These are phyloP conservation scores for Dendrobium chrysotoxum DNA, from an alignment of 106 monocot genomes.

Conservation along the genomic window DNA sequence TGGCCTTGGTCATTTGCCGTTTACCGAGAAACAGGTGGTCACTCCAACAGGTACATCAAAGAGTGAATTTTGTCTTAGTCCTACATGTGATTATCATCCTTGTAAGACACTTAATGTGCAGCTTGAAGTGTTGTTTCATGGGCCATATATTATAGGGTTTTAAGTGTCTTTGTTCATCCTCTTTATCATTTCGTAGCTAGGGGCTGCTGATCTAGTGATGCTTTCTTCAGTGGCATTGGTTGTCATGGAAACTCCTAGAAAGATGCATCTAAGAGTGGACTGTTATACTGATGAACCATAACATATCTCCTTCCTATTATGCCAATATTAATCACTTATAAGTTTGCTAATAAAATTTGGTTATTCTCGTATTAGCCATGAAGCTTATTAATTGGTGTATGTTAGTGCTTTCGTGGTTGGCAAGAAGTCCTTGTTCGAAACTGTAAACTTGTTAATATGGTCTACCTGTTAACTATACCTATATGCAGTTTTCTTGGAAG, in stretches of 20 bases:
- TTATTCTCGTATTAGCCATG: background rate
- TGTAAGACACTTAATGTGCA: background rate
- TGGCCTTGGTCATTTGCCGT: slow-evolving; percentile 98
- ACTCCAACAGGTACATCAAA: slow-evolving; percentile 76
- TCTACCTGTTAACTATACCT: background rate
- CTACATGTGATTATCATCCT: background rate
- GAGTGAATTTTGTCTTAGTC: background rate
- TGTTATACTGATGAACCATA: background rate
- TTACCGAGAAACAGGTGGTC: slow-evolving; percentile 89
- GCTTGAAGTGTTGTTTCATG: background rate
- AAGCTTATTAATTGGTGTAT: background rate
- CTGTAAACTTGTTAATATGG: background rate
- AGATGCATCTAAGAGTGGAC: background rate
- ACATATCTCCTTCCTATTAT: background rate
- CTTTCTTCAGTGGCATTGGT: background rate
- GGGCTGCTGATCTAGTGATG: background rate
- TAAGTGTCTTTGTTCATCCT: background rate
- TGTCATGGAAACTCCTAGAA: background rate
- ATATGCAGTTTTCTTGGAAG: background rate
- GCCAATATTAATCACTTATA: background rate
- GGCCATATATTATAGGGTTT: background rate
- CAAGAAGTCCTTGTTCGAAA: background rate
- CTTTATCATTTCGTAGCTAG: background rate
- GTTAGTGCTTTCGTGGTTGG: background rate
- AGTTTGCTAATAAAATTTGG: background rate